Conservation (phyloP, 768 basidiomycete species). For the Boletus speciosus region DNA sequence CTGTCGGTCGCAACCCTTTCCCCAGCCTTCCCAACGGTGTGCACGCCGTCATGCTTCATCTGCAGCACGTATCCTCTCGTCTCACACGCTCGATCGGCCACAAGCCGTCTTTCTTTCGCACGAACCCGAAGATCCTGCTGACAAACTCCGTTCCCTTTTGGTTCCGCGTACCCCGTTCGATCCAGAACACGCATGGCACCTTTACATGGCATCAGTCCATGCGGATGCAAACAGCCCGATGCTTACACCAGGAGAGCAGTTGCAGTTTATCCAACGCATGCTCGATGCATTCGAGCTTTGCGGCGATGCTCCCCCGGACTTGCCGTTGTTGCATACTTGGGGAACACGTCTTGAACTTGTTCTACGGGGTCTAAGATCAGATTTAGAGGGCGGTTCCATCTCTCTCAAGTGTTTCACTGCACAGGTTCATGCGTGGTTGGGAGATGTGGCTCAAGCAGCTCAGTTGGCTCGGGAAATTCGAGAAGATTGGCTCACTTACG, state of each 20-base stretch:
- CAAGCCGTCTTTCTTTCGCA: background rate
- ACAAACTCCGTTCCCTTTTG: conserved; percentile 22
- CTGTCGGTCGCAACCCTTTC: conserved; percentile 19
- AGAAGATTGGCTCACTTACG: conserved; percentile 14
- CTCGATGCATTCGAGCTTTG: conserved; percentile 11
- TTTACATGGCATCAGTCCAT: conserved; percentile 28
- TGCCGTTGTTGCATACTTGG: conserved; percentile 31
- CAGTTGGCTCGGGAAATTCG: conserved; percentile 26
- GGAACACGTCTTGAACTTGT: conserved; percentile 36
- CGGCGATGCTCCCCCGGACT: conserved; percentile 13
- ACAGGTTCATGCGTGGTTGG: conserved; percentile 36
- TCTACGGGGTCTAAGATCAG: conserved; percentile 28
- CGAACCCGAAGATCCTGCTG: conserved; percentile 5
- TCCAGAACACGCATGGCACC: conserved; percentile 39
- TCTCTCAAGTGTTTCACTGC: conserved; percentile 30
- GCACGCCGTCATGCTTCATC: conserved; percentile 23
- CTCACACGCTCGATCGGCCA: conserved; percentile 11
- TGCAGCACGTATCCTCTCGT: conserved; percentile 15
- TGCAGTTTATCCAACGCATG: conserved; percentile 27
- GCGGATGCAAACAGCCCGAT: conserved; percentile 6
- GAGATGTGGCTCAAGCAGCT: conserved; percentile 35
- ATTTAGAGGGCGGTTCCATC: conserved; percentile 19
- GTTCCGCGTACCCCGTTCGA: conserved; percentile 24
- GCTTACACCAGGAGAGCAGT: conserved; percentile 23
- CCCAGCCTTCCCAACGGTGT: conserved; percentile 15